phyloP scores from a whole-genome alignment of 2,329 filamentous ascomycete species.

The Penicillium thymicola region DNA sequence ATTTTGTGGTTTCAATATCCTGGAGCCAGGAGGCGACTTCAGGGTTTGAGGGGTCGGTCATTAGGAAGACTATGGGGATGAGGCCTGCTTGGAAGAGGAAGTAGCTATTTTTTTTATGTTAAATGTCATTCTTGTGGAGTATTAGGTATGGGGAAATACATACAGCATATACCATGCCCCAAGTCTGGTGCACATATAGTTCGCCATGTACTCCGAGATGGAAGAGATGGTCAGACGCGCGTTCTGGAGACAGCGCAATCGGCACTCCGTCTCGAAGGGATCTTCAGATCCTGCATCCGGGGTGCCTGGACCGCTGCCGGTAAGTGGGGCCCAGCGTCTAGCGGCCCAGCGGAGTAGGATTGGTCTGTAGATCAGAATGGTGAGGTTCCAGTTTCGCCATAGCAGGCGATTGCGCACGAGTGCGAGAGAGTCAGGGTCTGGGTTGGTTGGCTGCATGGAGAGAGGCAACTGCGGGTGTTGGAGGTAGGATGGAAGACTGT shows the following conservation, averaged over 20 bases:
- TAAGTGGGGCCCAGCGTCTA: conserved; percentile 31
- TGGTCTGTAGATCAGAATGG: conserved; percentile 45
- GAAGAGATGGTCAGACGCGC: conserved; percentile 42
- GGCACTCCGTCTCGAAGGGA: conserved; percentile 38
- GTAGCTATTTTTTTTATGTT: conserved; percentile 27
- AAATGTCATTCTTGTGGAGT: neutral
- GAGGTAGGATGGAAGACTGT: conserved; percentile 41
- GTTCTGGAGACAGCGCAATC: conserved; percentile 40
- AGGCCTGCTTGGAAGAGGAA: conserved; percentile 47
- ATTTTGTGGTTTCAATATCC: conserved; percentile 41
- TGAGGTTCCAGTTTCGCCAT: conserved; percentile 45
- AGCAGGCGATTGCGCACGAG: conserved; percentile 40
- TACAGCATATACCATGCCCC: conserved; percentile 46
- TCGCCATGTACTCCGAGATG: conserved; percentile 43
- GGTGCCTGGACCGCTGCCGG: conserved; percentile 19
- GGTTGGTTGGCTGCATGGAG: conserved; percentile 22
- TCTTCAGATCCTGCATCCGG: conserved; percentile 31
- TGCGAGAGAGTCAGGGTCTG: conserved; percentile 37
- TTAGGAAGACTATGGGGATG: conserved; percentile 44
- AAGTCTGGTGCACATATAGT: conserved; percentile 40
- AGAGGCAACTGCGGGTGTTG: conserved; percentile 29
- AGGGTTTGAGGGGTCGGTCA: conserved; percentile 40
- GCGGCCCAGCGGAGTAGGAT: conserved; percentile 43
- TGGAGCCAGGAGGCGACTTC: conserved; percentile 38
- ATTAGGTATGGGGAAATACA: conserved; percentile 4